A percentile compares a stretch with the other conserved stretches of the same genome.
phyloP scores from a whole-genome alignment of 139 green algal genomes.

The Micromonas commoda region DNA sequence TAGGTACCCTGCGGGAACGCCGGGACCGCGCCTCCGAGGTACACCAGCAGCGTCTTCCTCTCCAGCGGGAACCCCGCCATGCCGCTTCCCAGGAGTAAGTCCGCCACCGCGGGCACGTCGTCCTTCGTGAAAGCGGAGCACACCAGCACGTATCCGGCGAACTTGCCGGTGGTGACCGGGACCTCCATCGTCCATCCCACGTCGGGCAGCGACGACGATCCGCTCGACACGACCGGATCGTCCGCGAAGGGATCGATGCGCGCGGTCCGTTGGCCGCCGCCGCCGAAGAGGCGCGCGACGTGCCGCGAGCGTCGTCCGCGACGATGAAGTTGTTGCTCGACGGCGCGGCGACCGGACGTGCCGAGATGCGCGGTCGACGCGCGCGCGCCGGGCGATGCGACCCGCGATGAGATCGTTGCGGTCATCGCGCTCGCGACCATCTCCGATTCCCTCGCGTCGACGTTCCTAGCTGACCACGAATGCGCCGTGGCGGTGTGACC shows the following conservation, averaged over 20 bases:
- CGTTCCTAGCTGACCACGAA: too few relatives aligned
- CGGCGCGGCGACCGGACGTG: not conserved
- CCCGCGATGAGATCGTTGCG: not conserved
- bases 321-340: not conserved
- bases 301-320: not conserved
- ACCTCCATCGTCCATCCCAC: not conserved
- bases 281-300: too few relatives aligned
- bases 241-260: not conserved
- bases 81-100: not conserved
- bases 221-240: too few relatives aligned
- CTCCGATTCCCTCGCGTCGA: too few relatives aligned
- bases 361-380: not conserved
- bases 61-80: conserved; percentile 10
- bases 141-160: not conserved
- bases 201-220: not conserved
- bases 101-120: not conserved
- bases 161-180: not conserved
- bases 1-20: conserved; percentile 10
- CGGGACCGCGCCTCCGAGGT: not conserved
- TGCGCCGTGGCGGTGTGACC: too few relatives aligned
- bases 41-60: not conserved
- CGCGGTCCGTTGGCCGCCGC: too few relatives aligned
- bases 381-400: not conserved
- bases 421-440: not conserved
- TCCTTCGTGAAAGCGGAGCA: not conserved